Percentiles rank a stretch among this genome's conserved stretches.
Evolutionary conservation across 805 yeast species (phyloP).

Genomic region (Myxozyma geophila): DNA sequence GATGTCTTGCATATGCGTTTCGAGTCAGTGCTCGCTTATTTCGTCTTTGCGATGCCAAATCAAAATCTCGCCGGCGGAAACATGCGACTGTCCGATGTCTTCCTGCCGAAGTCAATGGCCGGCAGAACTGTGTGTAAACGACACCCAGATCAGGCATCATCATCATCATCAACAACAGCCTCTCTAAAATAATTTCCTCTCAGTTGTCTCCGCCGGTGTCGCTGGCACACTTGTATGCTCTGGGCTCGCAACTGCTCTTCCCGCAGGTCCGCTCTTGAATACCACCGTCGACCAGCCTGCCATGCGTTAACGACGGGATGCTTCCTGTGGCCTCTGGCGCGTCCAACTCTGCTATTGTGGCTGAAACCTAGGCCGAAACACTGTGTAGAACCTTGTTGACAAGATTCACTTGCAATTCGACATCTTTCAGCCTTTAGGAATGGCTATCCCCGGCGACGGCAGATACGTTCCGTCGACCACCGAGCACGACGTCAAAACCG

Average conservation of each 20-base stretch:
- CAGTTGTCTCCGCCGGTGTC: not conserved
- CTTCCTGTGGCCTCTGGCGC: conserved; percentile 26
- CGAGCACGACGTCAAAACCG: conserved; percentile 13
- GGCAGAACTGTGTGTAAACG: too few species aligned
- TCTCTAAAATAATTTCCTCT: not conserved
- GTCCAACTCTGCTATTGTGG: conserved; percentile 13
- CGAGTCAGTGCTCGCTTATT: too few species aligned
- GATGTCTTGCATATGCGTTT: too few species aligned
- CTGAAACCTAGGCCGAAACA: conserved; percentile 21
- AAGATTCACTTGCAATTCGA: conserved; percentile 24
- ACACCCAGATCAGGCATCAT: too few species aligned
- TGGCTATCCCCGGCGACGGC: conserved; percentile 16
- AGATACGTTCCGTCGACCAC: conserved; percentile 18
- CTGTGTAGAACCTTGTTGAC: conserved; percentile 27
- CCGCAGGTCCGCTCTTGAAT: not conserved
- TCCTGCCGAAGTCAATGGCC: too few species aligned
- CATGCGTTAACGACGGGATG: not conserved
- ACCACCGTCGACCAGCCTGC: not conserved
- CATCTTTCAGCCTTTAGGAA: conserved; percentile 25
- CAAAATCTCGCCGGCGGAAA: too few species aligned
- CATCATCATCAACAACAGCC: not conserved
- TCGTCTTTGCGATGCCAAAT: too few species aligned
- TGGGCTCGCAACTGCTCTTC: not conserved
- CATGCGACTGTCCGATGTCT: too few species aligned
- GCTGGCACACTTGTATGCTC: not conserved